Percentiles rank a stretch among this genome's conserved stretches.
Evolutionary conservation across 371 early-diverging fungal species (phyloP).

Genomic region (Zychaea mexicana): DNA sequence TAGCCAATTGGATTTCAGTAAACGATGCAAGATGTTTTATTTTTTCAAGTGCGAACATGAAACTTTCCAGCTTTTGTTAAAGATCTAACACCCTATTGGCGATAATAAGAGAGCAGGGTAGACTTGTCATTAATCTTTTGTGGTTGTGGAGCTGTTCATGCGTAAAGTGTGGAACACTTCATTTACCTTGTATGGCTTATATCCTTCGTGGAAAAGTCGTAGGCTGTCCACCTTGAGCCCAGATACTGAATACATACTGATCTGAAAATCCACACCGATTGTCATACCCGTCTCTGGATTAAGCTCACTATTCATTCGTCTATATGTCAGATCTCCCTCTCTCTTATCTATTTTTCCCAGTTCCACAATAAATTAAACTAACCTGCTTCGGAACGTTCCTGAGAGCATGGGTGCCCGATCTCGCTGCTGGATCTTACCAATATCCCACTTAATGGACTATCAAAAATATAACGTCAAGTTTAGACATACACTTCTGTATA

Average conservation of each 20-base stretch:
- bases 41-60: slow-evolving; percentile 65
- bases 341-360: not conserved
- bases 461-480: not conserved
- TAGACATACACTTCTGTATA: not conserved
- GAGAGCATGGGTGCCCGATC: slow-evolving; percentile 65
- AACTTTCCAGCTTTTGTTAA: slow-evolving; percentile 78
- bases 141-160: no score
- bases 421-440: slow-evolving; percentile 62
- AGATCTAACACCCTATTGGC: slow-evolving; percentile 74
- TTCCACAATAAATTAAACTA: no score
- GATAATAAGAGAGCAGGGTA: not conserved
- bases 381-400: slow-evolving; percentile 64
- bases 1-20: not conserved
- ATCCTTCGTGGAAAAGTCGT: slow-evolving; percentile 75
- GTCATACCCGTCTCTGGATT: slow-evolving; percentile 60
- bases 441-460: slow-evolving; percentile 66
- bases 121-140: not conserved
- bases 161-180: no score
- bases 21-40: not conserved
- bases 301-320: slow-evolving; percentile 36
- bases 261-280: slow-evolving; percentile 69
- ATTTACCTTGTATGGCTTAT: slow-evolving; percentile 80
- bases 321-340: not conserved
- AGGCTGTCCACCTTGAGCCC: slow-evolving; percentile 79
- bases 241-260: slow-evolving; percentile 74